These are phyloP conservation scores for Termitomyces sp. DNA, from an alignment of 768 basidiomycete species.

Conservation along the genomic window DNA sequence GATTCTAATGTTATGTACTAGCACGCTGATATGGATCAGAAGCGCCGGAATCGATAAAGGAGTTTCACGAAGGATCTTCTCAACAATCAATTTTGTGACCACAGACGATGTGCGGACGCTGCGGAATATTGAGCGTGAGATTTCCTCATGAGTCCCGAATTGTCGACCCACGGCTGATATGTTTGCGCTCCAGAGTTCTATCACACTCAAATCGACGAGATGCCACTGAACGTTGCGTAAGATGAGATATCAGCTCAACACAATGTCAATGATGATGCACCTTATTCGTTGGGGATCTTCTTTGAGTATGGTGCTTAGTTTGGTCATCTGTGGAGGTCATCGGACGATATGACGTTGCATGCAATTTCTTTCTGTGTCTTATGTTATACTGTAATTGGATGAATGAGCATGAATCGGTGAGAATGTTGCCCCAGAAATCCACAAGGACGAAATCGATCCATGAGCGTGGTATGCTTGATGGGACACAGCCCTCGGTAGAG, in stretches of 20 bases:
- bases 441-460: background rate
- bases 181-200: slow-evolving; percentile 60
- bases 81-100: slow-evolving; percentile 96
- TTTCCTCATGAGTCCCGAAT: slow-evolving; percentile 4
- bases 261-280: slow-evolving; percentile 10
- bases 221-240: slow-evolving; percentile 93
- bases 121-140: slow-evolving; percentile 90
- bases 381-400: slow-evolving; percentile 1
- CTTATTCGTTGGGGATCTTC: slow-evolving; percentile 44
- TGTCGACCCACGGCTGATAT: slow-evolving; percentile 11
- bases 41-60: slow-evolving; percentile 96
- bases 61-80: slow-evolving; percentile 96
- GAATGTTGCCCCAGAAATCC: background rate
- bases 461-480: slow-evolving; percentile 1
- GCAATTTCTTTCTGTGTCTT: background rate
- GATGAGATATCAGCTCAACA: slow-evolving; percentile 20
- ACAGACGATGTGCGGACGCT: slow-evolving; percentile 90
- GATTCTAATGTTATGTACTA: slow-evolving; percentile 24
- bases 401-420: background rate
- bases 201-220: slow-evolving; percentile 96
- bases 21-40: slow-evolving; percentile 99
- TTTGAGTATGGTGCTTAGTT: slow-evolving; percentile 5
- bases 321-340: slow-evolving; percentile 6
- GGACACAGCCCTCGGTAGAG: slow-evolving; percentile 8
- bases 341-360: slow-evolving; percentile 1